Percentiles rank a stretch among this genome's conserved stretches.
These are phyloP conservation scores for Oxyria digyna DNA, from an alignment of 148 eudicot genomes.

Conservation along the genomic window DNA sequence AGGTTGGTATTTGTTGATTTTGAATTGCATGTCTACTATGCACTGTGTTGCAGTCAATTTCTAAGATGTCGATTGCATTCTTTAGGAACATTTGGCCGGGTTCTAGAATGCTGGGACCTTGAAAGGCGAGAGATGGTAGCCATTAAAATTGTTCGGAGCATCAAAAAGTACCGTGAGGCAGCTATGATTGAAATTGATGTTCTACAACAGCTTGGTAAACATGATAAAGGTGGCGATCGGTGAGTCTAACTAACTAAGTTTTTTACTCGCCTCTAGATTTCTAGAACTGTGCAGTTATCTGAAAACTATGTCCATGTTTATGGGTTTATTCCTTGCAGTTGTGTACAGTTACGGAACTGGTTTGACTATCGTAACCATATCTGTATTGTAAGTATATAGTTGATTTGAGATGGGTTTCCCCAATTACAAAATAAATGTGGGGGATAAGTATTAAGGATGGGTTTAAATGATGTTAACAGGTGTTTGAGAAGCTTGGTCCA, in stretches of 20 bases:
- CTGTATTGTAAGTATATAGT: constrained; percentile 55
- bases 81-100: constrained; percentile 95
- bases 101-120: constrained; percentile 79
- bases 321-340: constrained; percentile 41
- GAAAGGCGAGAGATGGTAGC: constrained; percentile 65
- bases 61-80: constrained; percentile 28
- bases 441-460: constrained; percentile 31
- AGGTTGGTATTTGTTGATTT: constrained; percentile 71
- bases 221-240: constrained; percentile 45
- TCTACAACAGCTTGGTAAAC: constrained; percentile 58
- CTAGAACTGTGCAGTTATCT: constrained; percentile 2
- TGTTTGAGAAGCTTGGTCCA: constrained; percentile 99
- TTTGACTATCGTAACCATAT: constrained; percentile 85
- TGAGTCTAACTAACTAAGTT: constrained; percentile 25
- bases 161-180: constrained; percentile 70
- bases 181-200: constrained; percentile 81
- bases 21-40: constrained; percentile 40
- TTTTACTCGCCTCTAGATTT: not conserved
- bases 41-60: constrained; percentile 32
- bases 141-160: constrained; percentile 70
- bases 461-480: constrained; percentile 57
- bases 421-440: constrained; percentile 4
- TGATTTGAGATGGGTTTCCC: constrained; percentile 11
- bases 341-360: constrained; percentile 68
- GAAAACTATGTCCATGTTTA: constrained; percentile 14